Evolutionary conservation across 2,329 filamentous ascomycete species (phyloP), one percentile per base, ranked within the genome.

Genomic region (Emergomyces africanus): DNA sequence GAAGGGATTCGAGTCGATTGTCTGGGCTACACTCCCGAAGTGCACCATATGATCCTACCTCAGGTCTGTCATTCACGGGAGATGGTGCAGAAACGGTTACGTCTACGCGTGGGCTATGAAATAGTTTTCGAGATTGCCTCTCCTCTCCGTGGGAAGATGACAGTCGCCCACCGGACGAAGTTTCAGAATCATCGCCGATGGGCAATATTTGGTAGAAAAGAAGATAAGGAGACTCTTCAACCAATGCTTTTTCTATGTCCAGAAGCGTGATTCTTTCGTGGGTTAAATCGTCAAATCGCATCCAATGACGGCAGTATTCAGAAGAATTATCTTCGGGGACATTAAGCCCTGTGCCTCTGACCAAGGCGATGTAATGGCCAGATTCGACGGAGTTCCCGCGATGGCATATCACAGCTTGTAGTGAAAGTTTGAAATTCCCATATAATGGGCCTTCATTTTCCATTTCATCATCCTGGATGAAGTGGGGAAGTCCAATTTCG

Each of bases 171-270:
- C 63, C 23, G 66, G 67, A 67, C 44, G 70, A 66, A 5, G 70
- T 66, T 5, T 68, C 69, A 20, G 72, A 72, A 63, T 87, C 81
- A 59, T 91, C 88, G 35, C 89, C 83, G 67, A 95, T 90, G 0
- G 92, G 91, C 35, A 95, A 82, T 46, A 97, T 89, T 71, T 96
- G 92, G 68, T 96, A 99, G 72, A 97, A 97, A 0, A 99, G 78
- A 6, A 97, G 81, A 70, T 97, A 97, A 0, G 94, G 92, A 71
- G 90, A 95, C 71, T 96, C 91, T n/a, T 87, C 81, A 64, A 83
- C 86, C 55, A 97, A 75, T 0, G 89, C 86, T 64, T 86, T 75
- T 62, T 88, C 85, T 63, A 96, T 87, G 66, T 95, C 83, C 54
- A 96, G 85, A 58, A 87, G 80, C 0, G 79, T 80, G 2, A 97